Evolutionary conservation across 208 protist species (phyloP).

Genomic region (Naegleria fowleri): DNA sequence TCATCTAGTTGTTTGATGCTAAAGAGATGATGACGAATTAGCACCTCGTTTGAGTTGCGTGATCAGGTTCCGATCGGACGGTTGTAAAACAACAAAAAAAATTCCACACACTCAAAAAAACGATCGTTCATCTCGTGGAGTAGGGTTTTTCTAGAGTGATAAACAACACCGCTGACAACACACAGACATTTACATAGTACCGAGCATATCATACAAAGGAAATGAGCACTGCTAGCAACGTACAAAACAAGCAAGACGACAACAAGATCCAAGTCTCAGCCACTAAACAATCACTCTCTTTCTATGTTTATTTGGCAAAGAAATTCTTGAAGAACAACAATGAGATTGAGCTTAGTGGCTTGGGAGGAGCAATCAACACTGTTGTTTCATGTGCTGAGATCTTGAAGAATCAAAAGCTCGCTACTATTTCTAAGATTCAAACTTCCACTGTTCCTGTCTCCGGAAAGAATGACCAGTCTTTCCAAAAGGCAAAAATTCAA

Average conservation of each 20-base stretch:
- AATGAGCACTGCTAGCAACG: neutral
- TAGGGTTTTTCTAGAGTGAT: neutral
- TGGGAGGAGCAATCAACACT: slow-evolving; percentile 17
- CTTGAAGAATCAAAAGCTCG: neutral
- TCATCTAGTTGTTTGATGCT: no score
- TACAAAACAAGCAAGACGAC: neutral
- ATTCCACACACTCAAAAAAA: neutral
- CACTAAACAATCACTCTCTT: neutral
- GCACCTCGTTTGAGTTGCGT: no score
- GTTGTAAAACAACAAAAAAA: no score
- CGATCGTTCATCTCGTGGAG: neutral
- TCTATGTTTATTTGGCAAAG: slow-evolving; percentile 20
- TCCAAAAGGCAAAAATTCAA: slow-evolving; percentile 28
- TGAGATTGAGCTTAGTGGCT: neutral
- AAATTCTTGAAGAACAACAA: neutral
- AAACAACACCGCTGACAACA: neutral
- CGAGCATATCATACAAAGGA: neutral
- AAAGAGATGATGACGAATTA: no score
- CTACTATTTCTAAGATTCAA: slow-evolving; percentile 3
- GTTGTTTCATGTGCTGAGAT: slow-evolving; percentile 21
- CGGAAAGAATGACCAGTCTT: neutral
- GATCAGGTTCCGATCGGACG: no score
- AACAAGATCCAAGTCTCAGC: slow-evolving; percentile 10
- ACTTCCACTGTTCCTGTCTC: neutral
- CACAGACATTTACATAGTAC: neutral